Evolutionary conservation across 2,329 filamentous ascomycete genomes (phyloP).

Genomic region (Colletotrichum tanaceti): DNA sequence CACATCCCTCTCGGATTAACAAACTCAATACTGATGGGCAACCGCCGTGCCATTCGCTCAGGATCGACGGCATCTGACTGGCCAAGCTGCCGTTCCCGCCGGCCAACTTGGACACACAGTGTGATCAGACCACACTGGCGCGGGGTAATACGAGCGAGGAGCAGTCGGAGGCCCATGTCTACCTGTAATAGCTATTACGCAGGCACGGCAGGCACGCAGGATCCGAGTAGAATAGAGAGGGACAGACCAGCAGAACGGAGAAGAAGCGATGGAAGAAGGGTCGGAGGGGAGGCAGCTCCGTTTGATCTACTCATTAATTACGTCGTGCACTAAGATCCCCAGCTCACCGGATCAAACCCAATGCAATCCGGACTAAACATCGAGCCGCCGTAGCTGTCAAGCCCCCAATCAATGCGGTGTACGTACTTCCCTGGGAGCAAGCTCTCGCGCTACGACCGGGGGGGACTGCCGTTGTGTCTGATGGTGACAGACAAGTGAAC

Average conservation of each 20-base stretch:
- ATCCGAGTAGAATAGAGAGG: background rate
- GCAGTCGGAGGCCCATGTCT: conserved; percentile 12
- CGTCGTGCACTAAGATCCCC: background rate
- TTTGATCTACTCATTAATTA: background rate
- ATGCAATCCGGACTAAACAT: background rate
- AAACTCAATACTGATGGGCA: conserved; percentile 11
- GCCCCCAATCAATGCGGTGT: background rate
- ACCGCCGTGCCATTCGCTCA: conserved; percentile 3
- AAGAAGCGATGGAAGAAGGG: background rate
- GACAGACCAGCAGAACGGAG: background rate
- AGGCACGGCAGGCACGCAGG: too few relatives aligned
- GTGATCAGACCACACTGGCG: conserved; percentile 35
- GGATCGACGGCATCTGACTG: conserved; percentile 37
- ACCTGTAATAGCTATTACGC: background rate
- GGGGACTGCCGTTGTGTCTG: conserved; percentile 1
- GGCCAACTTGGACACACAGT: conserved; percentile 18
- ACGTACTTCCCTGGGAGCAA: conserved; percentile 2
- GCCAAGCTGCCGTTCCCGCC: conserved; percentile 12
- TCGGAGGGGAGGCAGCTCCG: background rate
- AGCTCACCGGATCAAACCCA: background rate
- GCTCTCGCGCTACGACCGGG: background rate
- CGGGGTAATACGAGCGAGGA: conserved; percentile 32
- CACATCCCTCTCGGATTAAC: background rate
- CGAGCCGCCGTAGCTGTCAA: background rate
- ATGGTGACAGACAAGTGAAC: conserved; percentile 19